A percentile compares a stretch with the other conserved stretches of the same genome.
These are phyloP conservation scores for Pyropia haitanensis DNA, from an alignment of 23 red algal species.

Conservation along the genomic window DNA sequence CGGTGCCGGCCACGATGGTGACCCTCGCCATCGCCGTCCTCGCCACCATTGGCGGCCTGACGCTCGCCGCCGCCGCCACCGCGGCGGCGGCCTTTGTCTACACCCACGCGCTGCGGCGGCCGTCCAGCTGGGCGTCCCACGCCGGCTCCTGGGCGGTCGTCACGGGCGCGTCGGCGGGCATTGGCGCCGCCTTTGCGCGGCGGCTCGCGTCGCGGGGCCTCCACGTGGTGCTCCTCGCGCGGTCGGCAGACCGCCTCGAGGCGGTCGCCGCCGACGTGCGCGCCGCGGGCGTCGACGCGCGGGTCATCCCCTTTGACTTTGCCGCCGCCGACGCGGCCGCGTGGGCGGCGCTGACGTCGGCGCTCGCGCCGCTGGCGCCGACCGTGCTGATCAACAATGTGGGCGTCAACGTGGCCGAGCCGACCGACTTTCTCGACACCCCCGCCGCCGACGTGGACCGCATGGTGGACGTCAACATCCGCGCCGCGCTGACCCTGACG, in stretches of 20 bases:
- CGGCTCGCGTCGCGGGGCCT: slow-evolving; percentile 54
- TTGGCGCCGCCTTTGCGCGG: slow-evolving; percentile 71
- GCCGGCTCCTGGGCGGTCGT: slow-evolving; percentile 83
- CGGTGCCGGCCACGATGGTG: no score
- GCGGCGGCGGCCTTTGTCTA: background rate
- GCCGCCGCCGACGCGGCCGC: slow-evolving; percentile 30
- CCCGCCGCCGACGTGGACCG: slow-evolving; percentile 38
- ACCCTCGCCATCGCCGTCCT: background rate
- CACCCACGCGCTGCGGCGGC: slow-evolving; percentile 9
- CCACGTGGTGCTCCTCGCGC: slow-evolving; percentile 75
- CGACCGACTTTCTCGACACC: slow-evolving; percentile 91
- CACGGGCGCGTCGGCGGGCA: slow-evolving; percentile 89
- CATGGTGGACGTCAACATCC: slow-evolving; percentile 79
- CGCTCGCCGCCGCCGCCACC: slow-evolving; percentile 7
- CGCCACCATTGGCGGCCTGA: slow-evolving; percentile 6
- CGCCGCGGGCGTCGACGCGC: slow-evolving; percentile 19
- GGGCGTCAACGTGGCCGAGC: slow-evolving; percentile 82
- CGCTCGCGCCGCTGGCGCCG: background rate
- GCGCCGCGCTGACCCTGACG: slow-evolving; percentile 57
- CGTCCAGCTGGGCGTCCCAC: slow-evolving; percentile 20
- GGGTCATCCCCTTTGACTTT: slow-evolving; percentile 71
- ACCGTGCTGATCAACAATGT: slow-evolving; percentile 87
- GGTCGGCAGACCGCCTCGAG: slow-evolving; percentile 59
- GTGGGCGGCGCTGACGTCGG: slow-evolving; percentile 17
- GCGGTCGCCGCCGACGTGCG: slow-evolving; percentile 24